Evolutionary conservation across 352 stramenopile species (phyloP).

Genomic region (Thraustotheca clavata): DNA sequence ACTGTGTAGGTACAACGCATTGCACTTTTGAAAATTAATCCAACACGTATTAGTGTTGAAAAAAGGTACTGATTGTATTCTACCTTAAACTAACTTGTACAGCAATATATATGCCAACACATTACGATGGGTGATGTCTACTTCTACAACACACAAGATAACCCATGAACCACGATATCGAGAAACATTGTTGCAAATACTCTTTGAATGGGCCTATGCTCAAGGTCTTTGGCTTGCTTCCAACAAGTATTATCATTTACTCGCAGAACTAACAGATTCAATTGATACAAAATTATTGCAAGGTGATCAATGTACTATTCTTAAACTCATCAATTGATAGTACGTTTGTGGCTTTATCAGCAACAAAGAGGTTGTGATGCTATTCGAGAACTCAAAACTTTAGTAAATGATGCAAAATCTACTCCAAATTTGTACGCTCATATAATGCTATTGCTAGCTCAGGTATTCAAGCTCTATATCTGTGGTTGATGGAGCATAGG

Average conservation of each 20-base stretch:
- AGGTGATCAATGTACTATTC: background rate
- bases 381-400: background rate
- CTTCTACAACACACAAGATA: background rate
- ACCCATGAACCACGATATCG: background rate
- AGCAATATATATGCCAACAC: background rate
- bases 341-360: background rate
- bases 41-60: no score
- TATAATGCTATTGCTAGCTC: background rate
- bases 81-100: background rate
- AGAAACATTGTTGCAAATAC: background rate
- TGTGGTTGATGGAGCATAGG: background rate
- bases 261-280: background rate
- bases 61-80: no score
- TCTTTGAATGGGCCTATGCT: constrained; percentile 7
- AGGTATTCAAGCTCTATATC: background rate
- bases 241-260: background rate
- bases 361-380: background rate
- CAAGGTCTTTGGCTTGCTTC: background rate
- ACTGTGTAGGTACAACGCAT: background rate
- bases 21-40: background rate
- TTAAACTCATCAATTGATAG: background rate
- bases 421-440: background rate
- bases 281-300: background rate
- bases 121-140: background rate
- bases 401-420: background rate